Conservation (phyloP, 305 asterid species). For the Coffea humblotiana region DNA sequence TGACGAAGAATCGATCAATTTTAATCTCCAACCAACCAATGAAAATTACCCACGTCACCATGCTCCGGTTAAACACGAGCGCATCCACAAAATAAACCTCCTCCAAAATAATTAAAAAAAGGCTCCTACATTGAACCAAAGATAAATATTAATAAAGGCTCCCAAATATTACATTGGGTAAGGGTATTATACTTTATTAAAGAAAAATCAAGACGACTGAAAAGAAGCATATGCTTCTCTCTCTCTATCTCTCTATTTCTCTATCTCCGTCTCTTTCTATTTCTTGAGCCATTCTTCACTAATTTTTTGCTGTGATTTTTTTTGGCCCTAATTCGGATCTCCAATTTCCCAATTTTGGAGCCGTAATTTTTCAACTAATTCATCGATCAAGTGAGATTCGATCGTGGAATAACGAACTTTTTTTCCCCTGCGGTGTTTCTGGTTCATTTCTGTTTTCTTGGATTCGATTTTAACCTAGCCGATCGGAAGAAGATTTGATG, state of each 20-base stretch:
- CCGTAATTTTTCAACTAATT: slow-evolving; percentile 15
- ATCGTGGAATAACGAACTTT: background rate
- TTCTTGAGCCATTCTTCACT: background rate
- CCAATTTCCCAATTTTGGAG: slow-evolving; percentile 11
- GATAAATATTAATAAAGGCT: too few species aligned
- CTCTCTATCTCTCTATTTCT: background rate
- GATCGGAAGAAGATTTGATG: slow-evolving; percentile 30
- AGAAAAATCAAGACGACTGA: background rate
- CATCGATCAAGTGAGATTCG: slow-evolving; percentile 1
- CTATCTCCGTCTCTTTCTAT: background rate
- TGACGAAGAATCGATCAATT: too few species aligned
- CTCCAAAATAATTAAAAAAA: background rate
- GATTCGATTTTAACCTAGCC: background rate
- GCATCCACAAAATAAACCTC: slow-evolving; percentile 4
- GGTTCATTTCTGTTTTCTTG: background rate
- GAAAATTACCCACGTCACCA: background rate
- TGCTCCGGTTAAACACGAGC: background rate
- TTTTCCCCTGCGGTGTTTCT: background rate
- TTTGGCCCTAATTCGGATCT: slow-evolving; percentile 11
- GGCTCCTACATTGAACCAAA: too few species aligned
- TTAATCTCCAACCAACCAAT: background rate
- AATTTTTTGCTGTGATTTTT: background rate
- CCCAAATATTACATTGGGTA: background rate
- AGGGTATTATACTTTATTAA: background rate
- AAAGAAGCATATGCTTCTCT: background rate